phyloP scores from a whole-genome alignment of 2,329 filamentous ascomycete species.

The Apiospora koreana region DNA sequence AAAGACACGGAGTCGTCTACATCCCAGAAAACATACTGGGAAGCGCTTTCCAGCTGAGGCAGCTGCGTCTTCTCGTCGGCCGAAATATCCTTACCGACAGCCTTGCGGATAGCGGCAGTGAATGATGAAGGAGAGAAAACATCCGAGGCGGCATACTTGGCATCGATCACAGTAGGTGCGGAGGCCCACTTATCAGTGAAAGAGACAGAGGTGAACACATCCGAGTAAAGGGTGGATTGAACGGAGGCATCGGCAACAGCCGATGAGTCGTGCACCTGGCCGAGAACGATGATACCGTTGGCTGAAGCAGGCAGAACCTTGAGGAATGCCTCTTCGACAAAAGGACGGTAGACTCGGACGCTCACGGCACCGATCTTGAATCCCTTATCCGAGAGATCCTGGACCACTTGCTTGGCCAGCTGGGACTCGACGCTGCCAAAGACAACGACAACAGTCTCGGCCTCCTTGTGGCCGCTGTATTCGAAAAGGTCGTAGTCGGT shows the following conservation, averaged over 20 bases:
- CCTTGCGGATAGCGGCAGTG: slow-evolving; percentile 50
- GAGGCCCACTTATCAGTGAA: slow-evolving; percentile 71
- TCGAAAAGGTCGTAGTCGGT: slow-evolving; percentile 93
- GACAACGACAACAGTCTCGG: slow-evolving; percentile 83
- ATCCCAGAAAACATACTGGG: slow-evolving; percentile 96
- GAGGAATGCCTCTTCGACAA: slow-evolving; percentile 92
- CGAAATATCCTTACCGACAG: slow-evolving; percentile 53
- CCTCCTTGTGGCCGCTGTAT: slow-evolving; percentile 80
- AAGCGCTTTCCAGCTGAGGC: slow-evolving; percentile 54
- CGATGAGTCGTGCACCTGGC: slow-evolving; percentile 77
- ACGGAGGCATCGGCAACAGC: slow-evolving; percentile 73
- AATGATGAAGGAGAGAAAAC: slow-evolving; percentile 57
- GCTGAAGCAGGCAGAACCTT: slow-evolving; percentile 75
- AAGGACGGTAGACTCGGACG: slow-evolving; percentile 91
- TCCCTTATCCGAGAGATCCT: slow-evolving; percentile 70
- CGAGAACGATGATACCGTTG: slow-evolving; percentile 79
- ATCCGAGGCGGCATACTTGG: slow-evolving; percentile 82
- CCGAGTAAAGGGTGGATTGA: slow-evolving; percentile 87
- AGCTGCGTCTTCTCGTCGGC: slow-evolving; percentile 44
- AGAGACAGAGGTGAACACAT: slow-evolving; percentile 81
- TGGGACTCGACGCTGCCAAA: slow-evolving; percentile 93
- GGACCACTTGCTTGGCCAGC: slow-evolving; percentile 78
- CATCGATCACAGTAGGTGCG: slow-evolving; percentile 69
- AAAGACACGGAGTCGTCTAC: slow-evolving; percentile 71
- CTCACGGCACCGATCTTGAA: slow-evolving; percentile 84